phyloP scores from a whole-genome alignment of 768 basidiomycete genomes.

The Trichaptum fuscoviolaceum region DNA sequence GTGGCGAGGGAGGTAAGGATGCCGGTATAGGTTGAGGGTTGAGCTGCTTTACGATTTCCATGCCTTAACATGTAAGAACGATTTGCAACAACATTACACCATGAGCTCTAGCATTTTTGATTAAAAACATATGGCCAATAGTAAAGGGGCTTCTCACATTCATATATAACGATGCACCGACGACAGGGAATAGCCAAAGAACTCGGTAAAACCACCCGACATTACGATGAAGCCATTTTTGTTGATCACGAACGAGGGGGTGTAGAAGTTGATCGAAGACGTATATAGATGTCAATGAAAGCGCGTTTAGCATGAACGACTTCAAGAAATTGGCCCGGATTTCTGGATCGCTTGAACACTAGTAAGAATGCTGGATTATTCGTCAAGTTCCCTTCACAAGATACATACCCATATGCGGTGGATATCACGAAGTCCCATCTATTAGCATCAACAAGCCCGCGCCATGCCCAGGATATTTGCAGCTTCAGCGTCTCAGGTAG shows the following conservation, averaged over 20 bases:
- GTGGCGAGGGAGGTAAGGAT: slow-evolving; percentile 72
- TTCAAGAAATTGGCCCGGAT: slow-evolving; percentile 72
- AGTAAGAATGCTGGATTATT: not conserved
- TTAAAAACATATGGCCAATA: not conserved
- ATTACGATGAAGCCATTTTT: slow-evolving; percentile 65
- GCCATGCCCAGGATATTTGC: slow-evolving; percentile 53
- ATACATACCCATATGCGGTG: slow-evolving; percentile 50
- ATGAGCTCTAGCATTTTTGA: slow-evolving; percentile 50
- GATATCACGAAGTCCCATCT: slow-evolving; percentile 63
- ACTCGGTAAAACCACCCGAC: slow-evolving; percentile 72
- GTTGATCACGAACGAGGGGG: slow-evolving; percentile 57
- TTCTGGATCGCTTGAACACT: slow-evolving; percentile 56
- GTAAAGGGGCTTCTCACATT: slow-evolving; percentile 50
- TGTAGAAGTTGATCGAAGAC: slow-evolving; percentile 68
- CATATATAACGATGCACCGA: slow-evolving; percentile 72
- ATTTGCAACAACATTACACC: slow-evolving; percentile 73
- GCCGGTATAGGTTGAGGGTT: slow-evolving; percentile 58
- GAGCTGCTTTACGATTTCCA: slow-evolving; percentile 49
- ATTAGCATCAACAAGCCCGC: slow-evolving; percentile 65
- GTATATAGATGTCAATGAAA: slow-evolving; percentile 70
- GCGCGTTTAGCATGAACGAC: slow-evolving; percentile 64
- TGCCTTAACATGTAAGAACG: slow-evolving; percentile 69
- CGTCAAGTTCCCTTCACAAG: not conserved
- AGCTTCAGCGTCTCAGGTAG: slow-evolving; percentile 52
- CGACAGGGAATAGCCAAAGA: slow-evolving; percentile 75